Conservation (phyloP, 2,329 filamentous ascomycete species). For the Ascochyta koolunga region DNA sequence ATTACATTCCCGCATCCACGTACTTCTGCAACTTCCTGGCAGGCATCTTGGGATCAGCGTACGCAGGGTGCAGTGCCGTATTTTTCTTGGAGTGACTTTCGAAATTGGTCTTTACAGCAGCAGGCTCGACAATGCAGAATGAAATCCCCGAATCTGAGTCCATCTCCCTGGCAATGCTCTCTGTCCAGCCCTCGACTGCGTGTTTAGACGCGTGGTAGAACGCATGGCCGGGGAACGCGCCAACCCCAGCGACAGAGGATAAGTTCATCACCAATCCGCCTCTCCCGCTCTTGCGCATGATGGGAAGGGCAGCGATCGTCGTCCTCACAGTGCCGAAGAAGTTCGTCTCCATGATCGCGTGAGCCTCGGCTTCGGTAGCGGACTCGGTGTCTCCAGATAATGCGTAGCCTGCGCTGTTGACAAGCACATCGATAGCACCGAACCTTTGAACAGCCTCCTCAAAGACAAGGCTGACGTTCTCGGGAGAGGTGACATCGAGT, state of each 20-base stretch:
- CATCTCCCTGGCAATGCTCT: slow-evolving; percentile 54
- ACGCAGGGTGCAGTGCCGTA: slow-evolving; percentile 21
- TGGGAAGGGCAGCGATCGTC: slow-evolving; percentile 46
- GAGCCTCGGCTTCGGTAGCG: slow-evolving; percentile 42
- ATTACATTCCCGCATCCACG: slow-evolving; percentile 43
- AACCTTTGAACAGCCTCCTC: slow-evolving; percentile 68
- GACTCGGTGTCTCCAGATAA: slow-evolving; percentile 43
- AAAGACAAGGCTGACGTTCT: slow-evolving; percentile 48
- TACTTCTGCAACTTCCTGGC: slow-evolving; percentile 40
- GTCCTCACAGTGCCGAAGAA: slow-evolving; percentile 54
- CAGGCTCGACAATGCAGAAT: slow-evolving; percentile 53
- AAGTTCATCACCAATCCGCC: slow-evolving; percentile 29
- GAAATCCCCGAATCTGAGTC: slow-evolving; percentile 42
- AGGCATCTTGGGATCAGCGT: slow-evolving; percentile 23
- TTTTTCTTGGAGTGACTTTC: slow-evolving; percentile 38
- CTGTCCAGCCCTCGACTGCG: slow-evolving; percentile 53
- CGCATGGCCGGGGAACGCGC: slow-evolving; percentile 28
- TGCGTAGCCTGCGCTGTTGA: slow-evolving; percentile 54
- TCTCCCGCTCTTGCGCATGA: slow-evolving; percentile 47
- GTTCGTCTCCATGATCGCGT: slow-evolving; percentile 51
- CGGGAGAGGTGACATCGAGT: slow-evolving; percentile 56
- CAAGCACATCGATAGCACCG: slow-evolving; percentile 63
- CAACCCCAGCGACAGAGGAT: slow-evolving; percentile 26
- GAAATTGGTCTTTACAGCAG: slow-evolving; percentile 47
- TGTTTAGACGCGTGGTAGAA: slow-evolving; percentile 36